Conservation (phyloP, 495 filamentous ascomycete species). For the Tirmania nivea region DNA sequence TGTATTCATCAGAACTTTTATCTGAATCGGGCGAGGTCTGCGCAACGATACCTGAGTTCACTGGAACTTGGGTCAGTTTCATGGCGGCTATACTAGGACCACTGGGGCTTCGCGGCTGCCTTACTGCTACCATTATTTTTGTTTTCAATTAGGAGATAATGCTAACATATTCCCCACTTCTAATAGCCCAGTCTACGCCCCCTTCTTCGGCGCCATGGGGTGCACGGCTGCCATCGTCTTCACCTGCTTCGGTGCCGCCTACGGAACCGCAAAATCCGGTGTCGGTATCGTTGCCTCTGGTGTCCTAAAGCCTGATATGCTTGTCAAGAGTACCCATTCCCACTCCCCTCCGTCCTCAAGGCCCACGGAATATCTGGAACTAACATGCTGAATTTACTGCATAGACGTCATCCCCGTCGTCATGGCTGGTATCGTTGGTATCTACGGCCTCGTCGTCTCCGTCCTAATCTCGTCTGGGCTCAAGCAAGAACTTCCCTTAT, state of each 20-base stretch:
- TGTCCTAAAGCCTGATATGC: slow-evolving; percentile 91
- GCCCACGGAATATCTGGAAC: not conserved
- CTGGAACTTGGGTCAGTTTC: too few species aligned
- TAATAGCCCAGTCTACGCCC: slow-evolving; percentile 91
- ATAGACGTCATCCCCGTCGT: slow-evolving; percentile 97
- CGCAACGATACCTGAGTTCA: too few species aligned
- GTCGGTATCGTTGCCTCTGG: slow-evolving; percentile 97
- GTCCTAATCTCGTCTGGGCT: slow-evolving; percentile 91
- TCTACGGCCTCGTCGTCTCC: slow-evolving; percentile 97
- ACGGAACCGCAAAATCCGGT: slow-evolving; percentile 97
- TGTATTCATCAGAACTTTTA: too few species aligned
- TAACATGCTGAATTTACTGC: not conserved
- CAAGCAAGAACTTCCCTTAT: slow-evolving; percentile 61
- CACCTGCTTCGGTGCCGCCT: slow-evolving; percentile 95
- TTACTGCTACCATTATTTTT: too few species aligned
- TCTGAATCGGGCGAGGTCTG: too few species aligned
- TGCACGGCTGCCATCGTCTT: slow-evolving; percentile 97
- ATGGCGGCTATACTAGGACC: not conserved
- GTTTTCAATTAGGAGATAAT: slow-evolving; percentile 5
- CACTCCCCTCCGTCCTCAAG: not conserved
- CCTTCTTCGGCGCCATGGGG: slow-evolving; percentile 98
- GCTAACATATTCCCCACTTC: slow-evolving; percentile 23
- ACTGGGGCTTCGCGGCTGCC: not conserved
- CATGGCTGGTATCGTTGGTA: slow-evolving; percentile 99
- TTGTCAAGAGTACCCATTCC: slow-evolving; percentile 80